phyloP scores from a whole-genome alignment of 1,284 basidiomycete genomes.

The Ceratobasidium sp. region DNA sequence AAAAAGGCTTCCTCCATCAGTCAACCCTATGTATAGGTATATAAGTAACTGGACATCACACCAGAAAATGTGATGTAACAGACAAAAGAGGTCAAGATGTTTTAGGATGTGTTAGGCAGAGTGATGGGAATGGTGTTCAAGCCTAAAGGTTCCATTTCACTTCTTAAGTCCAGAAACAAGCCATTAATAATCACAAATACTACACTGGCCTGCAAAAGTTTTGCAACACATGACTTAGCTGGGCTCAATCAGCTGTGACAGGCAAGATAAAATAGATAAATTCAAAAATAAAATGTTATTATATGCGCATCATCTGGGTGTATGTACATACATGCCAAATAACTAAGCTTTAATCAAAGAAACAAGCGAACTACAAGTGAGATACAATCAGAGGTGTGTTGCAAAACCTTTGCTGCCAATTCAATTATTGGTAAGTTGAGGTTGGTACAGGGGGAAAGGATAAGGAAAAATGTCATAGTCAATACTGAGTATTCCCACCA shows the following conservation, averaged over 20 bases:
- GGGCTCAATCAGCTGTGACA: not conserved
- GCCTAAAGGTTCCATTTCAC: too few species aligned
- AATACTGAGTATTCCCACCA: constrained; percentile 47
- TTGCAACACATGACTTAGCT: constrained; percentile 8
- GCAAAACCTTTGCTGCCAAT: constrained; percentile 35
- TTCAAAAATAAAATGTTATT: not conserved
- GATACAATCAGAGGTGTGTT: not conserved
- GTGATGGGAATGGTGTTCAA: too few species aligned
- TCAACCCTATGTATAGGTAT: too few species aligned
- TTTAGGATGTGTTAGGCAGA: too few species aligned
- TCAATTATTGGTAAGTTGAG: not conserved
- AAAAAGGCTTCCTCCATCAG: too few species aligned
- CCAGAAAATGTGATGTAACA: too few species aligned
- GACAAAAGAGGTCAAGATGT: too few species aligned
- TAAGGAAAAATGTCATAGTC: constrained; percentile 6
- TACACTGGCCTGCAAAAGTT: constrained; percentile 34
- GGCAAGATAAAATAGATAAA: not conserved
- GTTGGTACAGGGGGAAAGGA: not conserved
- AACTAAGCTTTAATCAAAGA: not conserved
- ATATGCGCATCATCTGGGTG: not conserved
- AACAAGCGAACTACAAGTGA: not conserved
- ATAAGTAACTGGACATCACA: too few species aligned
- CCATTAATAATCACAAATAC: not conserved
- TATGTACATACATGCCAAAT: not conserved
- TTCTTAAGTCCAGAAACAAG: too few species aligned